Conservation (phyloP, 805 yeast species). For the Myxozyma geophila region DNA sequence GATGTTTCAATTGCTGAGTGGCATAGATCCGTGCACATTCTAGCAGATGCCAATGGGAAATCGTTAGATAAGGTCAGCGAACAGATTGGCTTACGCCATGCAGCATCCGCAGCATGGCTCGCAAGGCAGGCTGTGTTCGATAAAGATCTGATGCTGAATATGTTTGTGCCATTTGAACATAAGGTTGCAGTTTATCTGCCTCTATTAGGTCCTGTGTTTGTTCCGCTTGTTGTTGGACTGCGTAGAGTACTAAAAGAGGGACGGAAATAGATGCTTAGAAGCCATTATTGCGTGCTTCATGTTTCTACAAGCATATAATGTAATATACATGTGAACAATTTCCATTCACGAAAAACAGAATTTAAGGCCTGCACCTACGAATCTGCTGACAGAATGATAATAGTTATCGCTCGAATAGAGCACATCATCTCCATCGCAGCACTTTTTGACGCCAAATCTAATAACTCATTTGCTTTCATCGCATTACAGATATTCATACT, state of each 20-base stretch:
- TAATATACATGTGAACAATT: no score
- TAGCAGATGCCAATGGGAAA: background rate
- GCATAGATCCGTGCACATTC: conserved; percentile 46
- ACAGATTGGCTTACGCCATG: conserved; percentile 29
- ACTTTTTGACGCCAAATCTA: no score
- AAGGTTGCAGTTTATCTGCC: conserved; percentile 94
- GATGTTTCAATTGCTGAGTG: conserved; percentile 54
- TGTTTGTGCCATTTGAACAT: conserved; percentile 93
- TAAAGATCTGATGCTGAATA: conserved; percentile 93
- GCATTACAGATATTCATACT: conserved; percentile 16
- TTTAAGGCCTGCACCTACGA: no score
- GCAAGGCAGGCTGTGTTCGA: conserved; percentile 87
- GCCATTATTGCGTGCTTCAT: no score
- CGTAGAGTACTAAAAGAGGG: conserved; percentile 41
- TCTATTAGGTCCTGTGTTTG: conserved; percentile 78
- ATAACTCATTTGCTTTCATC: no score
- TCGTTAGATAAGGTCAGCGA: conserved; percentile 4
- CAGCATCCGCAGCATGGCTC: conserved; percentile 59
- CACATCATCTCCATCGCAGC: background rate
- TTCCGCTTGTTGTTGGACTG: conserved; percentile 55
- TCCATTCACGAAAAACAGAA: no score
- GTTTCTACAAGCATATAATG: no score
- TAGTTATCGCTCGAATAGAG: background rate
- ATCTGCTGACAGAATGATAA: no score
- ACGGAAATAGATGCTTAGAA: background rate